These are phyloP conservation scores for Naegleria fowleri DNA, from an alignment of 208 protist genomes.

Conservation along the genomic window DNA sequence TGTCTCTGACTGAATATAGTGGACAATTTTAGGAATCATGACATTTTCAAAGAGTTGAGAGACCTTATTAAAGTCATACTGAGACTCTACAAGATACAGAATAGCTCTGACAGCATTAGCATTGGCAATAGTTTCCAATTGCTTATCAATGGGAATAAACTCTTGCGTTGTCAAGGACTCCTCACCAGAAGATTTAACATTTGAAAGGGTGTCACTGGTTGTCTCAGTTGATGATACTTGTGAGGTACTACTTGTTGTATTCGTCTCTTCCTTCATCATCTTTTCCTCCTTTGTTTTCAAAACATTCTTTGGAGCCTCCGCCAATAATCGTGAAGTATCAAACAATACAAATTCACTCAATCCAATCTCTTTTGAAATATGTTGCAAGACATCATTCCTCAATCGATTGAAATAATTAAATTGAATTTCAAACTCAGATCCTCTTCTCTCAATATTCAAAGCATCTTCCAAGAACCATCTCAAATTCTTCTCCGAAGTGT, in stretches of 20 bases:
- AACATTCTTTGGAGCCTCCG: not conserved
- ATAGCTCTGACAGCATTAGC: not conserved
- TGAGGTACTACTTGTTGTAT: no score
- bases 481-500: not conserved
- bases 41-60: not conserved
- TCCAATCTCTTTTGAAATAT: not conserved
- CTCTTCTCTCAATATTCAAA: not conserved
- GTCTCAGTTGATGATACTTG: no score
- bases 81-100: not conserved
- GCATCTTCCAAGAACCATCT: constrained; percentile 10
- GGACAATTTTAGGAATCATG: not conserved
- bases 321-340: not conserved
- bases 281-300: no score
- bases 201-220: no score
- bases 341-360: not conserved
- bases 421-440: not conserved
- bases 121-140: not conserved
- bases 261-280: no score
- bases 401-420: constrained; percentile 14
- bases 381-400: not conserved
- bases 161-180: no score
- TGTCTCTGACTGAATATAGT: not conserved
- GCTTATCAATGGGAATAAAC: not conserved
- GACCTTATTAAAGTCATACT: not conserved
- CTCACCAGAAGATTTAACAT: no score